Conservation (phyloP, 1,139 yeast species). For the Pichia sp. region DNA sequence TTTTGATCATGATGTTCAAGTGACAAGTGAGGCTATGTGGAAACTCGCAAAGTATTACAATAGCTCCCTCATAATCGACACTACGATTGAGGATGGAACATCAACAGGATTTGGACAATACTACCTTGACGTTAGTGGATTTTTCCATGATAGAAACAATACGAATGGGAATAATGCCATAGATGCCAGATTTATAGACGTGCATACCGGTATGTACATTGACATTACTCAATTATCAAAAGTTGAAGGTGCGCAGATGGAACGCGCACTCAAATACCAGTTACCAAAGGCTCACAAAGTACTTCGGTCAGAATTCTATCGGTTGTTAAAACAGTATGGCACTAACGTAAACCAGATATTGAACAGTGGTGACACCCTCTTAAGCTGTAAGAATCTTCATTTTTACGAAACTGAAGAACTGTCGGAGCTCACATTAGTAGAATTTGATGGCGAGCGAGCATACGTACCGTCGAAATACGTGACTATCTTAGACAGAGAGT, state of each 20-base stretch:
- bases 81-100: constrained; percentile 9
- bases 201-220: constrained; percentile 47
- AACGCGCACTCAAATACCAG: constrained; percentile 14
- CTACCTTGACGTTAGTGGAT: constrained; percentile 41
- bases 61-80: constrained; percentile 41
- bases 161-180: constrained; percentile 42
- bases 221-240: constrained; percentile 46
- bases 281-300: constrained; percentile 1
- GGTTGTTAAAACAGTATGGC: constrained; percentile 18
- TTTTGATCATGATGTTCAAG: constrained; percentile 51
- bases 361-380: constrained; percentile 24
- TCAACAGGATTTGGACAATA: constrained; percentile 35
- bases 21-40: constrained; percentile 36
- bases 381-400: constrained; percentile 41
- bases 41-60: constrained; percentile 36
- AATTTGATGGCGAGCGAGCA: constrained; percentile 44
- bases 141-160: constrained; percentile 28
- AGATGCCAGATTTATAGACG: constrained; percentile 56
- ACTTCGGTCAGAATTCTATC: constrained; percentile 19
- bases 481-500: constrained; percentile 37
- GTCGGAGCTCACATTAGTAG: constrained; percentile 34
- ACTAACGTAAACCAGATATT: constrained; percentile 19
- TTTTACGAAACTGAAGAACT: constrained; percentile 38
- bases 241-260: constrained; percentile 20
- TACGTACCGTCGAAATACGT: constrained; percentile 35